Conservation (phyloP, 352 stramenopile genomes). For the Phytopythium oedochilum region DNA sequence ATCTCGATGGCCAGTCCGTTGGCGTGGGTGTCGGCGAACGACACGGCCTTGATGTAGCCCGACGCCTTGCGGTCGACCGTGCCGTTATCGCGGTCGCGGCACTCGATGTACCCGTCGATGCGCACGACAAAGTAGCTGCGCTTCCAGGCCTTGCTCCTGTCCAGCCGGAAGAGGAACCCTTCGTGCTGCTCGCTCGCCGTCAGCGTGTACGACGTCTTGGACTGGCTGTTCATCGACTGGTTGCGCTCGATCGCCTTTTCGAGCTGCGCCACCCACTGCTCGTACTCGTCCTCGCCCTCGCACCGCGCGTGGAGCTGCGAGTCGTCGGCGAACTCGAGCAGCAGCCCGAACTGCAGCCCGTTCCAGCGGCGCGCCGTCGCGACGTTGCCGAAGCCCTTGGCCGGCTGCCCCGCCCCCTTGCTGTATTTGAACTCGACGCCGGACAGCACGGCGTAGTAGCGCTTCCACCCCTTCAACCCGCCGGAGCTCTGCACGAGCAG, state of each 20-base stretch:
- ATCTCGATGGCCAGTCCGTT: constrained; percentile 74
- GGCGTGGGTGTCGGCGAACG: constrained; percentile 61
- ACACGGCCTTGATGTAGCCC: constrained; percentile 63
- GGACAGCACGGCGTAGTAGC: constrained; percentile 63
- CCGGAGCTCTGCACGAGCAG: constrained; percentile 57
- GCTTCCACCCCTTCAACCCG: constrained; percentile 68
- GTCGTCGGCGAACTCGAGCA: constrained; percentile 44
- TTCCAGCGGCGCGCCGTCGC: constrained; percentile 36
- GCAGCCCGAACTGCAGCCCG: constrained; percentile 39
- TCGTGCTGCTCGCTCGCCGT: constrained; percentile 61
- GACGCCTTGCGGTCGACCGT: constrained; percentile 41
- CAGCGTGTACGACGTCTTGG: constrained; percentile 70
- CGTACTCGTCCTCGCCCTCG: constrained; percentile 30
- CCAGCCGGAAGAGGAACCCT: constrained; percentile 61
- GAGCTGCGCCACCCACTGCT: constrained; percentile 44
- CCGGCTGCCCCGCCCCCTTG: constrained; percentile 48
- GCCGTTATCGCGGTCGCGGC: constrained; percentile 40
- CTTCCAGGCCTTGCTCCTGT: constrained; percentile 52
- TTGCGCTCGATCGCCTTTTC: constrained; percentile 52
- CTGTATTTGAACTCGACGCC: constrained; percentile 76
- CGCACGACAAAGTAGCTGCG: constrained; percentile 57
- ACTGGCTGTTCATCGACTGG: constrained; percentile 42
- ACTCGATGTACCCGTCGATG: constrained; percentile 71
- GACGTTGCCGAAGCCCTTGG: constrained; percentile 65
- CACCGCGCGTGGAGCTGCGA: constrained; percentile 46